Base-by-base conservation (phyloP, 2,329 filamentous ascomycete genomes). In the Laburnicola sp. region DNA sequence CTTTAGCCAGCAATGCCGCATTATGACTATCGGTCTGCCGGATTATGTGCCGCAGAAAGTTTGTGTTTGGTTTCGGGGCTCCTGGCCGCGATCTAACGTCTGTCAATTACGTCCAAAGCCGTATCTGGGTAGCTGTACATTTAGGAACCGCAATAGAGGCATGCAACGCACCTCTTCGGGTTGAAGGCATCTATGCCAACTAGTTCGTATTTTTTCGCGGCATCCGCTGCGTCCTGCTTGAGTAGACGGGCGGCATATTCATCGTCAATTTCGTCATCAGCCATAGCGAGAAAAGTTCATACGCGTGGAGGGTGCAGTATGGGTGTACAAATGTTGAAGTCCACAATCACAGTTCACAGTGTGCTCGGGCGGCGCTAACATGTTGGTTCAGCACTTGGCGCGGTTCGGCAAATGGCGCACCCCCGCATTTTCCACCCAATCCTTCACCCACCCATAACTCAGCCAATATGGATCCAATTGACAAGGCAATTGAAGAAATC, bases 21-120 rank as follows among this genome's bases (percentile, higher is more conserved):
- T 99, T 99, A 74, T 99, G 93, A 47, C 75, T 87, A 63, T 95
- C 88, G 6, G 91, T 95, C 60, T 94, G 88, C 57, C 87, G 88
- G 55, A 99, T 90, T 50, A 97, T 89, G 64, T 94, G 88, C 51
- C 86, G 86, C 36, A 99, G 76, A 69, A 97, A 97, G 30, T 88
- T 83, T 0, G 89, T 97, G 65, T 99, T 97, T 2, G 93, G 92
- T 69, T 93, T 97, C 0, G 89, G 90, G 57, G 81, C 83, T 45
- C 86, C 83, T 60, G 82, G 82, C 39, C 82, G 50, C 86, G 83
- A 65, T 84, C 91, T 72, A 10, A 22, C 3, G 11, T 21, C 23
- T 47, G 39, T 56, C 16, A 57, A 41, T 21, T 23, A 26, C 27
- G n/a, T 8, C 6, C 32, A 11, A 39, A 6, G 22, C 4, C 9